Conservation (phyloP, 83 land plant species). For the Diphasiastrum complanatum region DNA sequence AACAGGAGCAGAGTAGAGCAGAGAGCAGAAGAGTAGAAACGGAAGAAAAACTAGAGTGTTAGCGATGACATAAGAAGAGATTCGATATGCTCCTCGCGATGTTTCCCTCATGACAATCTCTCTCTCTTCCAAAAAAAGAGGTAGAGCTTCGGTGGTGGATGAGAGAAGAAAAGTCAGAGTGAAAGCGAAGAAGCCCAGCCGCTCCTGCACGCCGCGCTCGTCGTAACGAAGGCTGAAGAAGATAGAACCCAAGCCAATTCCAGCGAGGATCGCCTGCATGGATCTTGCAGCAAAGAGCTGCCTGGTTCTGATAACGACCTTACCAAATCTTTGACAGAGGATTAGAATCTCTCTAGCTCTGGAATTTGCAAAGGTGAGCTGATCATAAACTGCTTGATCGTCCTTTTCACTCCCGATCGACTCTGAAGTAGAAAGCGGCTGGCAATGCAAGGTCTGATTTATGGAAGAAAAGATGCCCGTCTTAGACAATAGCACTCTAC, state of each 20-base stretch:
- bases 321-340: slow-evolving; percentile 46
- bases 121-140: slow-evolving; percentile 56
- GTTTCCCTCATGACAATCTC: slow-evolving; percentile 59
- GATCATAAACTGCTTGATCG: neutral
- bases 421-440: too few species aligned
- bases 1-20: slow-evolving; percentile 42
- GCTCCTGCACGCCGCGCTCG: slow-evolving; percentile 31
- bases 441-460: too few species aligned
- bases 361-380: slow-evolving; percentile 39
- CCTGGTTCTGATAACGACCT: slow-evolving; percentile 51
- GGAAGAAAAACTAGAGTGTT: slow-evolving; percentile 60
- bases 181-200: slow-evolving; percentile 64
- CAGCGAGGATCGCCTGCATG: slow-evolving; percentile 47
- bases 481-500: neutral
- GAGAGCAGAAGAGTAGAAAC: slow-evolving; percentile 42
- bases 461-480: too few species aligned
- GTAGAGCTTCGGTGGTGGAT: slow-evolving; percentile 67
- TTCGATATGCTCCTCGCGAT: slow-evolving; percentile 59
- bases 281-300: slow-evolving; percentile 54
- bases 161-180: slow-evolving; percentile 59
- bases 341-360: slow-evolving; percentile 36
- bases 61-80: slow-evolving; percentile 57
- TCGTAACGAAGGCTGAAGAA: slow-evolving; percentile 34
- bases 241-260: slow-evolving; percentile 51
- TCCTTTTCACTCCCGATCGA: neutral